These are phyloP conservation scores for Sutorius australiensis DNA, from an alignment of 768 basidiomycete species.

Conservation along the genomic window DNA sequence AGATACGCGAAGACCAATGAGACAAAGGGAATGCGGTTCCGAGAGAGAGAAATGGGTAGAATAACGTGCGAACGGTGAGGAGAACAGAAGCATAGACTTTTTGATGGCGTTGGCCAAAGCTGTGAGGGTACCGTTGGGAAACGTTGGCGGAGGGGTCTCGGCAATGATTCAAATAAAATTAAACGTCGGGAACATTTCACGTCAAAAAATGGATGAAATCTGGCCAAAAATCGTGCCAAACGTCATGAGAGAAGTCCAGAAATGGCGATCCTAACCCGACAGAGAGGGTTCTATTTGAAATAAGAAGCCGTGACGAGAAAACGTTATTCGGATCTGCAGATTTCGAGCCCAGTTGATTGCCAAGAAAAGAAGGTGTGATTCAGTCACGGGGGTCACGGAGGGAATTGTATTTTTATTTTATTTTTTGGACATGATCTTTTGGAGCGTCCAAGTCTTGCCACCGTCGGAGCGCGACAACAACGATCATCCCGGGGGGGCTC, in stretches of 20 bases:
- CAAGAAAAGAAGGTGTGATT: constrained; percentile 12
- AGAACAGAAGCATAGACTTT: constrained; percentile 14
- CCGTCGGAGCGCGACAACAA: neutral
- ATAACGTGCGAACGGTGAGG: neutral
- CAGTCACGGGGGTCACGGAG: constrained; percentile 23
- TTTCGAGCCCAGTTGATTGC: constrained; percentile 9
- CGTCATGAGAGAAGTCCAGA: constrained; percentile 1
- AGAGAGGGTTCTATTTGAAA: constrained; percentile 25
- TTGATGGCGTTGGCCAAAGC: constrained; percentile 17
- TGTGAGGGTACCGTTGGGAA: neutral
- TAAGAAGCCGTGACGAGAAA: constrained; percentile 23
- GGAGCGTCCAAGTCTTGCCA: neutral
- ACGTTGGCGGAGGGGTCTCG: neutral
- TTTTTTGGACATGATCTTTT: neutral
- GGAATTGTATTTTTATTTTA: constrained; percentile 2
- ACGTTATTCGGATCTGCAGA: constrained; percentile 35
- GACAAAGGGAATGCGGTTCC: constrained; percentile 23
- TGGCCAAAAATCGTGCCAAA: neutral
- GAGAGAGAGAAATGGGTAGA: constrained; percentile 10
- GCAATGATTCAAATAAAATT: neutral
- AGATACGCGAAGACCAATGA: constrained; percentile 11
- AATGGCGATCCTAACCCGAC: constrained; percentile 8
- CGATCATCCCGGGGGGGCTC: neutral
- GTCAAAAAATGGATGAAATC: neutral
- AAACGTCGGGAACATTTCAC: neutral